phyloP scores from a whole-genome alignment of 768 basidiomycete species.

The Tricholomella constricta region DNA sequence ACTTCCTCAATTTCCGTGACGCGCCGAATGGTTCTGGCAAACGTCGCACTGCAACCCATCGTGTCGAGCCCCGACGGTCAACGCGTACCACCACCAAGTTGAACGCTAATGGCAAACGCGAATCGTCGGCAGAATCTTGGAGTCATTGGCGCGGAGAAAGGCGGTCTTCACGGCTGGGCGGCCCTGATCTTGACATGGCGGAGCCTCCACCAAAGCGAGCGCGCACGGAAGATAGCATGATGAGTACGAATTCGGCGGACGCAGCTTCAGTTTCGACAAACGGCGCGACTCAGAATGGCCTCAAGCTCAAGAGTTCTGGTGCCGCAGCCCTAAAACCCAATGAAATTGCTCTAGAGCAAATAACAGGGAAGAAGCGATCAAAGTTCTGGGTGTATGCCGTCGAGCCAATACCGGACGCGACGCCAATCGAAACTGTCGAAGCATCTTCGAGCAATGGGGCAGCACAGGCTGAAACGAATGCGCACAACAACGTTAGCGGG shows the following conservation, averaged over 20 bases:
- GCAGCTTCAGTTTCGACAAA: conserved; percentile 32
- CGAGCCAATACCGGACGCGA: conserved; percentile 56
- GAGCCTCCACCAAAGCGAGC: conserved; percentile 65
- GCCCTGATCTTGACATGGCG: conserved; percentile 50
- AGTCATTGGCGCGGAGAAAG: conserved; percentile 73
- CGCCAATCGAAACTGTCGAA: conserved; percentile 21
- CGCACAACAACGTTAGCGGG: conserved; percentile 12
- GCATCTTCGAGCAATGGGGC: conserved; percentile 15
- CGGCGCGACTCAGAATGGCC: conserved; percentile 31
- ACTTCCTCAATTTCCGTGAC: conserved; percentile 45
- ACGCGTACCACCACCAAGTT: conserved; percentile 45
- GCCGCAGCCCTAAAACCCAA: conserved; percentile 70
- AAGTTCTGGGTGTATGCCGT: conserved; percentile 91
- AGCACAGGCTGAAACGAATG: conserved; percentile 7
- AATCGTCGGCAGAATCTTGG: conserved; percentile 52
- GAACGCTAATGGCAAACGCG: conserved; percentile 57
- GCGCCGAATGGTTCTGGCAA: conserved; percentile 45
- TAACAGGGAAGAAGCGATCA: conserved; percentile 81
- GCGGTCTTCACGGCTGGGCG: conserved; percentile 69
- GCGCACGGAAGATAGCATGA: conserved; percentile 74
- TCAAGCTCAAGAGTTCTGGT: conserved; percentile 54
- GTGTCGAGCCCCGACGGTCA: conserved; percentile 50
- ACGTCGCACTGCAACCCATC: conserved; percentile 32
- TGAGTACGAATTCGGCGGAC: conserved; percentile 56
- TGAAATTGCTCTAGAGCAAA: conserved; percentile 73